Base-by-base conservation (phyloP, 768 basidiomycete species). In the Russula sp. region DNA sequence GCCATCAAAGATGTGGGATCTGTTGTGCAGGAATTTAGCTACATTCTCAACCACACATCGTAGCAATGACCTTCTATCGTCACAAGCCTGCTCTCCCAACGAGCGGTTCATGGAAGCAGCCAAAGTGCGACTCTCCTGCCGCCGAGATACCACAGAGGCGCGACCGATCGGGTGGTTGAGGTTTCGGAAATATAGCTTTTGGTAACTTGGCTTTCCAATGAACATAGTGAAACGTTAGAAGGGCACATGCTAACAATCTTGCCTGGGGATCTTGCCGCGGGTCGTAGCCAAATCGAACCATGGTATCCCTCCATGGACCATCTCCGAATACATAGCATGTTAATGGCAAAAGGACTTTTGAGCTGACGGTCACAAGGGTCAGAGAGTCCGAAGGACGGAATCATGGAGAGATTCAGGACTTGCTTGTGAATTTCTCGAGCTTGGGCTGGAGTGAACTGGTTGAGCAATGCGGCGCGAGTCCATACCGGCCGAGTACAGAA, bases 231-330 rank as follows among this genome's bases (percentile, higher is more conserved):
- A 57, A 48, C 47, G n/a, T 40, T 42, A 49, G 27, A 18, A 47
- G 22, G 10, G 50, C 53, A 39, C 44, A 51, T 13, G 51, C 89
- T 66, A 66, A 95, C 95, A 94, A 84, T 66, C 91, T 80, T 20
- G 91, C 87, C 54, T 79, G 76, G 3, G 80, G 79, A 64, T 91
- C 82, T 68, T 81, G 82, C 45, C 95, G 80, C 9, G 97, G 97
- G 70, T 99, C 97, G 70, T 94, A 98, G 13, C 87, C 85, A 61
- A 94, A 88, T 50, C 85, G 84, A 40, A 98, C 81, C 55, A 94
- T 80, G 14, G 90, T 89, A 68, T 98, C 95, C 45, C 93, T 81
- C 87, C 90, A 98, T 3, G 95, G 94, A 0, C 97, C 97, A 67
- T 97, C 95, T 68, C 87, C 84, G 71, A 98, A 95, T 9, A 90